Evolutionary conservation across 2,329 filamentous ascomycete genomes (phyloP), one percentile per base, ranked within the genome.

Genomic region (Fusarium decemcellulare): DNA sequence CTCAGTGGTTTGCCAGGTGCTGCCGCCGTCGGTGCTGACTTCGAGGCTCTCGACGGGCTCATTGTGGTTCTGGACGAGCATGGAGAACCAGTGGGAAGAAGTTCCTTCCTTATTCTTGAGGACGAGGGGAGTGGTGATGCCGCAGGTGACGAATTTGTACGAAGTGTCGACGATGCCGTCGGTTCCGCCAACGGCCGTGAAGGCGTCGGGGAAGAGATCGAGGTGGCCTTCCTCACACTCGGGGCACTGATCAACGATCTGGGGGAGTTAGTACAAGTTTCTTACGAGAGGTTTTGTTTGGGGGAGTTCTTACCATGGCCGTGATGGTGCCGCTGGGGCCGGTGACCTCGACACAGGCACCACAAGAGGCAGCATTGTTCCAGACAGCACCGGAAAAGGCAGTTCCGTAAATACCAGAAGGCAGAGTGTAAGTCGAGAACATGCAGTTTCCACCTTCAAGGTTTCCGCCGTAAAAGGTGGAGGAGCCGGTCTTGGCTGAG

Each of bases 31-130:
- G 16, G 83, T 88, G 62, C 86, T 88, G 61, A 91, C 88, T 70
- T 91, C 88, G 27, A 92, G 81, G 67, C 80, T 83, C 56, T 81
- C 72, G 42, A 91, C 83, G 15, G 84, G 82, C 63, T 87, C 81
- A 75, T 90, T 90, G 72, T 86, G 80, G 78, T 91, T 91, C 72
- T 90, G 82, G 44, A 91, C 88, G 76, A 92, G 90, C 83, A 80
- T 79, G 44, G 75, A 76, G 71, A 77, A 80, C 82, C 80, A 85
- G 73, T 80, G 77, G n/a, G 69, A 52, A 7, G 81, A 83, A 6
- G 81, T 81, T 10, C 83, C 83, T 15, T 75, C 76, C 77, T 85
- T 85, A 77, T 81, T 84, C 71, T 80, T 80, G 9, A 84, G 77
- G n/a, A 77, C 65, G 6, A 85, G 74, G 5, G 83, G 81, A 4